These are phyloP conservation scores for Vigna unguiculata DNA, from an alignment of 306 rosid species.

Conservation along the genomic window DNA sequence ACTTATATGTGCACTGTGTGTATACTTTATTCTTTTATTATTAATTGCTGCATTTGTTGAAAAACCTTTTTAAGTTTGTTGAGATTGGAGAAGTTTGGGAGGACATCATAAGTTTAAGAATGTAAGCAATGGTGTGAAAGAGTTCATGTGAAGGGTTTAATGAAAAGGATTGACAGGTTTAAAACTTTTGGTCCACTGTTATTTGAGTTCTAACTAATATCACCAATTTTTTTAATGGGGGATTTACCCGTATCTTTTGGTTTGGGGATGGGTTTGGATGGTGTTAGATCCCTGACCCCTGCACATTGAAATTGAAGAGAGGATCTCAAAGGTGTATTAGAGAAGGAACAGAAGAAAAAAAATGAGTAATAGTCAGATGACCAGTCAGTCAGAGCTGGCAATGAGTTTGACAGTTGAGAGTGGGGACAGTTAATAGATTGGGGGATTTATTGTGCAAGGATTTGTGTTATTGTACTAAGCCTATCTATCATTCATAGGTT, in stretches of 20 bases:
- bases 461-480: background rate
- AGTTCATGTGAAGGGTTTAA: slow-evolving; percentile 14
- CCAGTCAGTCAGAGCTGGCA: background rate
- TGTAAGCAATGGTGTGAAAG: slow-evolving; percentile 11
- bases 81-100: slow-evolving; percentile 1
- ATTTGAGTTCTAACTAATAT: background rate
- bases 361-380: background rate
- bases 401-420: background rate
- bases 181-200: background rate
- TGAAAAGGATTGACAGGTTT: slow-evolving; percentile 6
- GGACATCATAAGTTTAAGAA: background rate
- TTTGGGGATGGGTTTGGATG: background rate
- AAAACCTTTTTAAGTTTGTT: slow-evolving; percentile 12
- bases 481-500: background rate
- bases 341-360: background rate
- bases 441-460: background rate
- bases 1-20: background rate
- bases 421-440: background rate
- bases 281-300: background rate
- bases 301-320: background rate
- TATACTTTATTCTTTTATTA: background rate
- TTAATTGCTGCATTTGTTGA: slow-evolving; percentile 1
- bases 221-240: background rate
- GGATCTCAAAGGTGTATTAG: background rate
- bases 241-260: background rate